Evolutionary conservation across 2,329 filamentous ascomycete genomes (phyloP).

Genomic region (Neonectria sp.): DNA sequence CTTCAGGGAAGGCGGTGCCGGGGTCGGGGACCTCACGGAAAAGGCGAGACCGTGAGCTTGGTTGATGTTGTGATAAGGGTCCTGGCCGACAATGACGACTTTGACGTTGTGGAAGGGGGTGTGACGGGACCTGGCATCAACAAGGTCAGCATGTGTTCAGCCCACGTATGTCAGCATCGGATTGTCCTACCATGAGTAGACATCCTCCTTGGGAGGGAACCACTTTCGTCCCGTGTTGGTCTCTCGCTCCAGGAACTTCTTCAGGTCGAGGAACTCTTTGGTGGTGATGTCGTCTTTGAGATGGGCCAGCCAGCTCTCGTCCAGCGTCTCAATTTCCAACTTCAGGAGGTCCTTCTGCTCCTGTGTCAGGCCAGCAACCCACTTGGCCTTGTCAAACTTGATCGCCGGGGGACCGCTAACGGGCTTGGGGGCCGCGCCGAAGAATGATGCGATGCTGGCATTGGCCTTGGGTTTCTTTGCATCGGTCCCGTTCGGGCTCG

Average conservation of each 20-base stretch:
- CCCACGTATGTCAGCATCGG: background rate
- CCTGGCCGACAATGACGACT: conserved; percentile 94
- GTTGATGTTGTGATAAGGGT: conserved; percentile 96
- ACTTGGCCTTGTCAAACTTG: conserved; percentile 91
- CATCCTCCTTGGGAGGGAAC: conserved; percentile 89
- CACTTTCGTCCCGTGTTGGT: conserved; percentile 80
- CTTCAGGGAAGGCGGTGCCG: conserved; percentile 88
- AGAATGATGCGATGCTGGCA: conserved; percentile 90
- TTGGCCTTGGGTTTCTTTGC: conserved; percentile 82
- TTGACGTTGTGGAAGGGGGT: conserved; percentile 92
- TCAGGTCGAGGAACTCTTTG: conserved; percentile 87
- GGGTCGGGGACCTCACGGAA: conserved; percentile 90
- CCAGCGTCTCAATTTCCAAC: conserved; percentile 92
- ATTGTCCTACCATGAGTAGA: conserved; percentile 88
- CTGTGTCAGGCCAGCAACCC: conserved; percentile 82
- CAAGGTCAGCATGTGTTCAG: conserved; percentile 32
- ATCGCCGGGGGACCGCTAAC: conserved; percentile 52
- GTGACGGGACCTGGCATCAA: conserved; percentile 83
- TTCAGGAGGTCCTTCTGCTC: conserved; percentile 88
- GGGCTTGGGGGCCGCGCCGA: conserved; percentile 75
- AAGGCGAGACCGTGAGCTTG: conserved; percentile 98
- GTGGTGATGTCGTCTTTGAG: conserved; percentile 88
- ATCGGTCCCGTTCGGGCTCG: conserved; percentile 61
- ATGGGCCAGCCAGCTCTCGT: conserved; percentile 91
- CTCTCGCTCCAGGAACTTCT: conserved; percentile 88